phyloP scores from a whole-genome alignment of 225 moss, liverwort and hornwort genomes.

The Asterella californica region DNA sequence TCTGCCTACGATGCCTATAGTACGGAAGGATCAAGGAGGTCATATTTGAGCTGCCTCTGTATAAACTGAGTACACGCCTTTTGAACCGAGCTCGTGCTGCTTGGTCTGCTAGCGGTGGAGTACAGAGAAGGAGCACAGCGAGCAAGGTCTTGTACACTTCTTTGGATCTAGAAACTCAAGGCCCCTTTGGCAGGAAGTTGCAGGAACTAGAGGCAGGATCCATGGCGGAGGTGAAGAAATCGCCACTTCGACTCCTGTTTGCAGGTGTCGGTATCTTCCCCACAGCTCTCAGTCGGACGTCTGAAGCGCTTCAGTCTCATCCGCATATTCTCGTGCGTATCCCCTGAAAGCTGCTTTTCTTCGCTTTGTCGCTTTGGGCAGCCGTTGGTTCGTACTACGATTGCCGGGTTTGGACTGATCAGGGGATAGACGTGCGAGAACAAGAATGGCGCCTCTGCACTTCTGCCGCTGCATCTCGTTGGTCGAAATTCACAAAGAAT shows the following conservation, averaged over 20 bases:
- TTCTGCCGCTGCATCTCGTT: neutral
- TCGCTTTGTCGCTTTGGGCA: slow-evolving; percentile 1
- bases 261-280: slow-evolving; percentile 31
- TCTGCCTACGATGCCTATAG: neutral
- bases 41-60: neutral
- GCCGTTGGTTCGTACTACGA: neutral
- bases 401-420: neutral
- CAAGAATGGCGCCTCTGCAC: neutral
- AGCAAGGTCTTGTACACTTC: neutral
- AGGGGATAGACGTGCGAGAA: neutral
- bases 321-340: slow-evolving; percentile 37
- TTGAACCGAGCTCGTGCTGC: slow-evolving; percentile 3
- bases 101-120: neutral
- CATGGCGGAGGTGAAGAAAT: slow-evolving; percentile 2
- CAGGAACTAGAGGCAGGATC: neutral
- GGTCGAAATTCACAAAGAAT: slow-evolving; percentile 6
- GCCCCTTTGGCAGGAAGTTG: neutral
- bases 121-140: neutral
- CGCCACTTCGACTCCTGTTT: slow-evolving; percentile 30
- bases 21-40: neutral
- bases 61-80: neutral
- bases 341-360: neutral
- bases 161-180: neutral
- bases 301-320: slow-evolving; percentile 23
- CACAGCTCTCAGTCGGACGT: slow-evolving; percentile 11